Evolutionary conservation across 768 basidiomycete species (phyloP), one percentile per base, ranked within the genome.

Genomic region (Hypsizygus marmoreus): DNA sequence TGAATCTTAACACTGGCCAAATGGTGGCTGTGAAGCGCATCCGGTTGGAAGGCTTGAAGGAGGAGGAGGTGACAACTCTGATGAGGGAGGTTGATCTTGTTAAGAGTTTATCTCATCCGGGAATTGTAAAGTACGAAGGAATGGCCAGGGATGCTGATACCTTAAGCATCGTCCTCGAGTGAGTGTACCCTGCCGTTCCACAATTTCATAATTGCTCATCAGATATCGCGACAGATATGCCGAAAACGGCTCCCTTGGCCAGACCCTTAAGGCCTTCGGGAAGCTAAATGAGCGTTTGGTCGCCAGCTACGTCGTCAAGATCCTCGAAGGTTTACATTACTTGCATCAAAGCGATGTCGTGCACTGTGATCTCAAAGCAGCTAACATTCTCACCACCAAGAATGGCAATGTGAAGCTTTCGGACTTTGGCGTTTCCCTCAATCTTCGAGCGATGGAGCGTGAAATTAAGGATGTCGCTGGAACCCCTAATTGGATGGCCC

Each of bases 11-110:
- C 51, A 94, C 88, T 1, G 95, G 95, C 12, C 91, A 95, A 66
- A 95, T 91, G 82, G 94, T 95, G n/a, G 95, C 95, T n/a, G 92
- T 98, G 40, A 99, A 99, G 71, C 85, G 92, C 23, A 95, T 99
- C 57, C 76, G 87, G 40, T 72, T 98, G 28, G 89, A 91, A 40
- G 95, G 93, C 6, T 72, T 97, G 59, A 87, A 88, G 63, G 94
- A 97, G 66, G 86, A 84, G 14, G 95, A 98, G 61, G 84, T 97
- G 14, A 80, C 77, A 37, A 87, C 92, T 61, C 77, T 98, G 38
- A 97, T 95, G 91, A 80, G 80, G 52, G 95, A 99, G 64, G 95
- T 98, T 12, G 89, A 94, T 57, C 72, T 99, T 26, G 81, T 97
- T 57, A 94, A 94, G 73, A 80, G 88, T 35, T 69, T 98, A 31